Base-by-base conservation (phyloP, 108 stramenopile species). In the Stephanodiscus triporus region DNA sequence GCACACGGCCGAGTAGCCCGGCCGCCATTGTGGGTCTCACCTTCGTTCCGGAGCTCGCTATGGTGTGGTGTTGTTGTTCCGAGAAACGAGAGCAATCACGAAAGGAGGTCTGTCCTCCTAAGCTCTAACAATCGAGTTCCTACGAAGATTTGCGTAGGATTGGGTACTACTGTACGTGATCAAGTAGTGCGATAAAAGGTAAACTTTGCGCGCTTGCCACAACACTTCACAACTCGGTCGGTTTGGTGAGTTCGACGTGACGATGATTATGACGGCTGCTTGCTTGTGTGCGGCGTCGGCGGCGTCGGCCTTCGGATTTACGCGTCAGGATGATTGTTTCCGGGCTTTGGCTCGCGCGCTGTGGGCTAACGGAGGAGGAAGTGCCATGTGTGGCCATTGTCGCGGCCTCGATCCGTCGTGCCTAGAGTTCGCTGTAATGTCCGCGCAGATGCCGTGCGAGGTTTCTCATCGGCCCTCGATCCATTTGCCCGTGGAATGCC, bases 11-110 rank as follows among this genome's bases (percentile, higher is more conserved):
- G n/a, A 17, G 27, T 14, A n/a, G n/a, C n/a, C n/a, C n/a, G 30
- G 58, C 16, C 58, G 34, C 29, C 68, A 57, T 69, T 40, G 42
- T 69, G 54, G 55, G n/a, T 57, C 55, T 69, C 43, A 69, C 68
- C 68, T 38, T 53, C 51, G 22, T 23, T 2, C 20, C 67, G 23
- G 32, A 22, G 23, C 3, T 10, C 36, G 26, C 2, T 5, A 22
- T 55, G 4, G 57, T 58, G 16, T 58, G 57, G 27, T 32, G 10
- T 13, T 58, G 30, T 27, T 1, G n/a, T n/a, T n/a, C n/a, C n/a
- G n/a, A n/a, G n/a, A n/a, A n/a, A n/a, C n/a, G n/a, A n/a, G n/a
- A n/a, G n/a, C n/a, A n/a, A n/a, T n/a, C n/a, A n/a, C n/a, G n/a
- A n/a, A n/a, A n/a, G n/a, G n/a, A n/a, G 11, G 22, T 22, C 26